phyloP scores from a whole-genome alignment of 352 stramenopile species.

The Globisporangium perplexum region DNA sequence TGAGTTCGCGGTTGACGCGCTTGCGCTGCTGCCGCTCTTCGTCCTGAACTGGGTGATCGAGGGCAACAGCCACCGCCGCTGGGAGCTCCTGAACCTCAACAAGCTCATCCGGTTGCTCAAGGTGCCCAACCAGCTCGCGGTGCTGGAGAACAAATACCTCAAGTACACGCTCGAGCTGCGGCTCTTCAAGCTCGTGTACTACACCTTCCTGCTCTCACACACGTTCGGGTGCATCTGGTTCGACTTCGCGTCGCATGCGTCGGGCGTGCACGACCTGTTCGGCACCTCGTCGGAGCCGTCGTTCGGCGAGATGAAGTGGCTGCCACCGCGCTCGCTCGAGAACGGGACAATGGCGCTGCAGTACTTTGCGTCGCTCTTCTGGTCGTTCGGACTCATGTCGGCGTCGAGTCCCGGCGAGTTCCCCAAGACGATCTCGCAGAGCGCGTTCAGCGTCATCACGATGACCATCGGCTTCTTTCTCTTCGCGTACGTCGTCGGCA shows the following conservation, averaged over 20 bases:
- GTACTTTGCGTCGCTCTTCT: slow-evolving; percentile 62
- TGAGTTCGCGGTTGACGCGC: slow-evolving; percentile 35
- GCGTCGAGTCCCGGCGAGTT: slow-evolving; percentile 43
- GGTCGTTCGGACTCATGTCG: slow-evolving; percentile 65
- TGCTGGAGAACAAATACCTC: slow-evolving; percentile 55
- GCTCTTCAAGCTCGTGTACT: slow-evolving; percentile 73
- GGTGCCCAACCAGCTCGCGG: slow-evolving; percentile 41
- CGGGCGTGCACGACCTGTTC: slow-evolving; percentile 10
- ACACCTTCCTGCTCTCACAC: slow-evolving; percentile 58
- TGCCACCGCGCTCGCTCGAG: slow-evolving; percentile 25
- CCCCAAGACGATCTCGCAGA: slow-evolving; percentile 42
- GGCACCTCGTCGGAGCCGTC: slow-evolving; percentile 1
- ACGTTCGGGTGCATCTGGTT: slow-evolving; percentile 59
- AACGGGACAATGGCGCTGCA: slow-evolving; percentile 26
- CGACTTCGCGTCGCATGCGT: slow-evolving; percentile 35
- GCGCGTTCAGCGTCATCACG: slow-evolving; percentile 46
- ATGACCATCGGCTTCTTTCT: slow-evolving; percentile 68
- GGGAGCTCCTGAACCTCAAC: slow-evolving; percentile 61
- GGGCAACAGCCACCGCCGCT: not conserved
- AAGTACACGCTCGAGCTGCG: slow-evolving; percentile 57
- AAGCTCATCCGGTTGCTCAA: slow-evolving; percentile 57
- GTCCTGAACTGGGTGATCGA: slow-evolving; percentile 32
- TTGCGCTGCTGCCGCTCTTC: slow-evolving; percentile 47
- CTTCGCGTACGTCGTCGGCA: slow-evolving; percentile 70
- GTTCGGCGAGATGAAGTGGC: slow-evolving; percentile 23